Evolutionary conservation across 2,329 filamentous ascomycete genomes (phyloP).

Genomic region (Ophiognomonia clavigignenti-juglandacearum): DNA sequence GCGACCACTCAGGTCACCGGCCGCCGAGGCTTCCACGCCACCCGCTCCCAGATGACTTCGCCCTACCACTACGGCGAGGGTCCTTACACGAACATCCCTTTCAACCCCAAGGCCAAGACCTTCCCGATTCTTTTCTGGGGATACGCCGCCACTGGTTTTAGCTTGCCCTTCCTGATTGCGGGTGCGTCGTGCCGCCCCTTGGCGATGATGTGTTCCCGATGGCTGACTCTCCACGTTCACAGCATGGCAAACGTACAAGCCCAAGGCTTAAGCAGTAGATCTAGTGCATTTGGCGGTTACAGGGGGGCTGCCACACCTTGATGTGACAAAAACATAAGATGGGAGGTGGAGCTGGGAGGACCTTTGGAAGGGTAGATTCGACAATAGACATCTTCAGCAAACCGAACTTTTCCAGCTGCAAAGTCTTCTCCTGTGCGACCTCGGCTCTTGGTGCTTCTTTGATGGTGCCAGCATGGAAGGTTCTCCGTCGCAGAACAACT

Average conservation of each 20-base stretch:
- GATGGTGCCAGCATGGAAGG: no score
- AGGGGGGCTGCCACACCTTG: slow-evolving; percentile 6
- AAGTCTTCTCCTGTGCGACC: background rate
- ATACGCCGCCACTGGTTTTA: slow-evolving; percentile 57
- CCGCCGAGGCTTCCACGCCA: slow-evolving; percentile 92
- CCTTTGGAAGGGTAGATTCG: slow-evolving; percentile 16
- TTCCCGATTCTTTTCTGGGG: slow-evolving; percentile 81
- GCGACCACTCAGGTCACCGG: slow-evolving; percentile 51
- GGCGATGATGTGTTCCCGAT: background rate
- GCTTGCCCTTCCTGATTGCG: slow-evolving; percentile 59
- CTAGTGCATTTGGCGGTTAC: background rate
- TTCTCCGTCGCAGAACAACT: no score
- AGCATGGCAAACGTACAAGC: slow-evolving; percentile 50
- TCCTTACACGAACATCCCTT: slow-evolving; percentile 89
- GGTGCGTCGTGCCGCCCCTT: slow-evolving; percentile 39
- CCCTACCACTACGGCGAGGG: slow-evolving; percentile 99
- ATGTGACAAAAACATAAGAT: slow-evolving; percentile 10
- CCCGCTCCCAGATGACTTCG: slow-evolving; percentile 75
- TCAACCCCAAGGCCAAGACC: slow-evolving; percentile 88
- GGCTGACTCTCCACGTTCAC: slow-evolving; percentile 18
- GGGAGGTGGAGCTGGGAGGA: background rate
- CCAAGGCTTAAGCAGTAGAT: slow-evolving; percentile 31
- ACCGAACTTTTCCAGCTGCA: slow-evolving; percentile 6
- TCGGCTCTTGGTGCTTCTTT: background rate
- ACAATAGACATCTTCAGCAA: slow-evolving; percentile 19